These are phyloP conservation scores for Colletotrichum plurivorum DNA, from an alignment of 2,329 filamentous ascomycete genomes.

Conservation along the genomic window DNA sequence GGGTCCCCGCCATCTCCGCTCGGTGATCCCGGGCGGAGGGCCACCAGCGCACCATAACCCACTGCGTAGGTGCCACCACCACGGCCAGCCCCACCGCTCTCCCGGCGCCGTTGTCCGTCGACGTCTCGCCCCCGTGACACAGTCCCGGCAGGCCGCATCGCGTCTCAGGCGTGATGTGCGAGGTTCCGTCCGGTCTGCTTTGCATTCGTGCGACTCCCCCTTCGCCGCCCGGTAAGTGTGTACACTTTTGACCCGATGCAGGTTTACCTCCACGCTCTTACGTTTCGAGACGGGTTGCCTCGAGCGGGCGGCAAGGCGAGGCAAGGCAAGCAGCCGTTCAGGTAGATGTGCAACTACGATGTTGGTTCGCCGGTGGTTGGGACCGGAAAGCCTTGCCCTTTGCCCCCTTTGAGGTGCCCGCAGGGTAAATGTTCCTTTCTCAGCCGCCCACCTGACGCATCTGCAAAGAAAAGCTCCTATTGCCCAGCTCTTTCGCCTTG, in stretches of 20 bases:
- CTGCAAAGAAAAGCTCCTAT: too few species aligned
- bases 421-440: too few species aligned
- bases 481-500: too few species aligned
- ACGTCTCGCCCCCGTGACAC: slow-evolving; percentile 16
- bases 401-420: too few species aligned
- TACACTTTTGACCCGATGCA: too few species aligned
- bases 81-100: neutral
- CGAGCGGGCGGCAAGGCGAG: neutral
- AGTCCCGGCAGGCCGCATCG: slow-evolving; percentile 23
- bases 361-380: too few species aligned
- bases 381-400: too few species aligned
- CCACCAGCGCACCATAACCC: too few species aligned
- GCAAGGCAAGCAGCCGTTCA: neutral
- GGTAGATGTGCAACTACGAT: neutral
- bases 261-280: neutral
- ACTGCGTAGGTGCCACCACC: neutral
- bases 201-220: too few species aligned
- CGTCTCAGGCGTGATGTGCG: neutral
- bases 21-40: slow-evolving; percentile 27
- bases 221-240: neutral
- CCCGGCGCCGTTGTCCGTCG: neutral
- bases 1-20: slow-evolving; percentile 31
- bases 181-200: slow-evolving; percentile 9
- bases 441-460: too few species aligned
- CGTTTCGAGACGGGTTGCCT: neutral